Percentiles rank a stretch among this genome's conserved stretches.
Evolutionary conservation across 2,329 filamentous ascomycete species (phyloP).

Genomic region (Arthroderma sp.): DNA sequence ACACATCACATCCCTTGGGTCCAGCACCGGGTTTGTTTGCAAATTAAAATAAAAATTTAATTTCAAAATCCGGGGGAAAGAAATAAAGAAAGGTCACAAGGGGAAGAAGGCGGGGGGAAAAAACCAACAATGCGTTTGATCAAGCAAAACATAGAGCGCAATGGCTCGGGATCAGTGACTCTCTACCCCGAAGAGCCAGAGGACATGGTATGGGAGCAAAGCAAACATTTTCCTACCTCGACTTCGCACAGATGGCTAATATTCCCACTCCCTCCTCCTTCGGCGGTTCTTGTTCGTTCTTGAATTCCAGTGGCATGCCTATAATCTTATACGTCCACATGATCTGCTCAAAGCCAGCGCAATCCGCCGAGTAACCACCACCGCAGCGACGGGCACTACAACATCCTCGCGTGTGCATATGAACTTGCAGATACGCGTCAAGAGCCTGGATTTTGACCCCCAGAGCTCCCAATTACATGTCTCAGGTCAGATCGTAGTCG

Average conservation of each 20-base stretch:
- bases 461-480: constrained; percentile 56
- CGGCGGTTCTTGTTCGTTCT: neutral
- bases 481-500: constrained; percentile 49
- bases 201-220: constrained; percentile 47
- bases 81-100: no score
- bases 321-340: constrained; percentile 55
- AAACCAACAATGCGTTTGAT: constrained; percentile 46
- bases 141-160: constrained; percentile 52
- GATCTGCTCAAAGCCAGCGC: constrained; percentile 54
- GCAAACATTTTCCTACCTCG: neutral
- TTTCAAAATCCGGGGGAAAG: no score
- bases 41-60: no score
- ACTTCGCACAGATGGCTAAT: neutral
- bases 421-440: constrained; percentile 52
- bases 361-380: constrained; percentile 51
- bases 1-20: no score
- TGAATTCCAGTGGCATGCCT: constrained; percentile 52
- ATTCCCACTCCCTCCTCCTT: neutral
- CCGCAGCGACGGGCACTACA: constrained; percentile 45
- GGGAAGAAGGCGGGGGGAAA: no score
- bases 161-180: constrained; percentile 52
- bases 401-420: constrained; percentile 51
- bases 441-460: constrained; percentile 55
- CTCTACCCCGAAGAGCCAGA: constrained; percentile 60
- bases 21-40: no score